phyloP scores from a whole-genome alignment of 169 alveolate species.

The Eimeria sp. region DNA sequence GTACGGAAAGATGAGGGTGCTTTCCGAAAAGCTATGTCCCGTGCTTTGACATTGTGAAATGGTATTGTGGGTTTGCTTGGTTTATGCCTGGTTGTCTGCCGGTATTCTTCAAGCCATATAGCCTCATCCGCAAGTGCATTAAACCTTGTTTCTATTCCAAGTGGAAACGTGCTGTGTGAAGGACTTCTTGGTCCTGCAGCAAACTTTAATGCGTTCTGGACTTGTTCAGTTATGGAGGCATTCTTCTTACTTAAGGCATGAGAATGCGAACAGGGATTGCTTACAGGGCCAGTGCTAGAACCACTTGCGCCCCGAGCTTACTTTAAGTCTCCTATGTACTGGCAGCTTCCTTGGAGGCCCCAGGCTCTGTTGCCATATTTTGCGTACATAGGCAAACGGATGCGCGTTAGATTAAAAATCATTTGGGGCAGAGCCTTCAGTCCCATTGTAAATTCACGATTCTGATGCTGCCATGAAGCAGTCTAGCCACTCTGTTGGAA shows the following conservation, averaged over 20 bases:
- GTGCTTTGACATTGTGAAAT: neutral
- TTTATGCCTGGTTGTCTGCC: neutral
- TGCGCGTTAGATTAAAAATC: constrained; percentile 20
- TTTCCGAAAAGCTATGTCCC: neutral
- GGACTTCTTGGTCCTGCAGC: neutral
- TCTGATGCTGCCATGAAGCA: constrained; percentile 71
- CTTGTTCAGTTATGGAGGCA: neutral
- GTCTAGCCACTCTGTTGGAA: constrained; percentile 84
- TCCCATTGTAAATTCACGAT: constrained; percentile 27
- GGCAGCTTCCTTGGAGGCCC: neutral
- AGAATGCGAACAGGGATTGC: neutral
- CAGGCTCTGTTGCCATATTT: neutral
- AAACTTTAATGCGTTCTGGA: neutral
- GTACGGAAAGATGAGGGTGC: neutral
- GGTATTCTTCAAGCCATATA: neutral
- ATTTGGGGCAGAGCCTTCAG: constrained; percentile 23
- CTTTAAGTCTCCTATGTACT: neutral
- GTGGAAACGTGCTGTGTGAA: neutral
- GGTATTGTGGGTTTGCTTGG: neutral
- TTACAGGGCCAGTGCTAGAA: neutral
- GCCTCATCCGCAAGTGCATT: neutral
- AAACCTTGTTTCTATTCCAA: neutral
- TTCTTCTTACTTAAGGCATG: neutral
- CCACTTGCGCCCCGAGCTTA: neutral
- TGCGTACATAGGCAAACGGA: neutral